Evolutionary conservation across 257 asterid genomes (phyloP).

Genomic region (Handroanthus guayacan): DNA sequence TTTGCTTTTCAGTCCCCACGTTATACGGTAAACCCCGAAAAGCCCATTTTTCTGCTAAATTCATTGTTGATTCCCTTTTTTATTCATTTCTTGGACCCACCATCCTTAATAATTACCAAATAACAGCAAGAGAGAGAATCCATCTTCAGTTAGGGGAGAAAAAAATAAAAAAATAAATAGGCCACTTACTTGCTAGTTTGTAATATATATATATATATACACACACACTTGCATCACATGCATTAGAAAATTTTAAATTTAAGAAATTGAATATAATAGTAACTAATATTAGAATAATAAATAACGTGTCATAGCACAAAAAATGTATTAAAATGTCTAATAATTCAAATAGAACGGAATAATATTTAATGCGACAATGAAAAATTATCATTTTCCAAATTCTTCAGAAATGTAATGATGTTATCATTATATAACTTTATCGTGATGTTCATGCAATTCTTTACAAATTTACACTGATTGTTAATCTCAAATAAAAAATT

Average conservation of each 20-base stretch:
- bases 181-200: conserved; percentile 36
- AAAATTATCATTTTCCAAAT: too few relatives aligned
- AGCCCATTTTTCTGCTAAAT: conserved; percentile 30
- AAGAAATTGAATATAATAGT: too few relatives aligned
- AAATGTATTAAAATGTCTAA: too few relatives aligned
- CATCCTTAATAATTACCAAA: conserved; percentile 52
- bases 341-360: too few relatives aligned
- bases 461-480: too few relatives aligned
- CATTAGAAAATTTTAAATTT: not conserved
- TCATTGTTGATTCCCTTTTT: conserved; percentile 19
- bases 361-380: too few relatives aligned
- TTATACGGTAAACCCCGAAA: conserved; percentile 41
- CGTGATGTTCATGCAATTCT: too few relatives aligned
- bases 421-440: too few relatives aligned
- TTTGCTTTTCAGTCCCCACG: conserved; percentile 38
- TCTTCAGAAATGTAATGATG: too few relatives aligned
- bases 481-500: too few relatives aligned
- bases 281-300: too few relatives aligned
- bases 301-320: too few relatives aligned
- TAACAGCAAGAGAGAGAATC: conserved; percentile 51
- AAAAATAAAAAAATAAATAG: conserved; percentile 20
- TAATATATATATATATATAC: conserved; percentile 21
- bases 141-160: not conserved
- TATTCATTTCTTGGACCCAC: conserved; percentile 49
- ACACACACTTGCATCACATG: conserved; percentile 39